These are phyloP conservation scores for Emericellopsis cladophorae DNA, from an alignment of 2,329 filamentous ascomycete genomes.

Conservation along the genomic window DNA sequence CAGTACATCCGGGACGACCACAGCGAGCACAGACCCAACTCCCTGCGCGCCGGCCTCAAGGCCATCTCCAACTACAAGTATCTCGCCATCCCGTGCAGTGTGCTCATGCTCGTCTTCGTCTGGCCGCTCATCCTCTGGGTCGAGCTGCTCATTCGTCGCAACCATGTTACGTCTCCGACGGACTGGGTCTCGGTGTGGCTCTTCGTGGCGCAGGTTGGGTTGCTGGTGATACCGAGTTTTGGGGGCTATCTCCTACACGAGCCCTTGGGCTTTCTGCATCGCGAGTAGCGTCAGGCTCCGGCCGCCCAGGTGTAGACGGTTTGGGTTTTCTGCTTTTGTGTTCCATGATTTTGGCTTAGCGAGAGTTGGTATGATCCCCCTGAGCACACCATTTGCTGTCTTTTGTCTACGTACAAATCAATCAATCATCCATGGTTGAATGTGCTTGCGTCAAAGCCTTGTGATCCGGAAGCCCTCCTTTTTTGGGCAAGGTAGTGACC, in stretches of 20 bases:
- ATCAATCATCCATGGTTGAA: too few relatives aligned
- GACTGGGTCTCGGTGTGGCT: conserved; percentile 6
- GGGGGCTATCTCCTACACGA: background rate
- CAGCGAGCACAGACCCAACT: background rate
- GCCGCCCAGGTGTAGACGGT: too few relatives aligned
- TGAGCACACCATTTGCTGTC: too few relatives aligned
- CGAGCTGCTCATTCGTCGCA: conserved; percentile 7
- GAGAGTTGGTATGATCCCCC: too few relatives aligned
- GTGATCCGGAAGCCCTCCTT: too few relatives aligned
- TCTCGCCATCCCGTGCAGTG: conserved; percentile 5
- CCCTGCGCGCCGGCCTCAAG: background rate
- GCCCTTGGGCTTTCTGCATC: too few relatives aligned
- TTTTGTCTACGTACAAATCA: too few relatives aligned
- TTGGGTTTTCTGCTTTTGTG: too few relatives aligned
- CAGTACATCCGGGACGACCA: background rate
- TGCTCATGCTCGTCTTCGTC: conserved; percentile 3
- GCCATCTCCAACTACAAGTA: conserved; percentile 2
- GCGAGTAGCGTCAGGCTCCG: too few relatives aligned
- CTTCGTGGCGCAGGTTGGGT: conserved; percentile 6
- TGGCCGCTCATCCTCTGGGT: conserved; percentile 8
- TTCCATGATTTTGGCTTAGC: too few relatives aligned
- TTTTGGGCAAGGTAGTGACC: too few relatives aligned
- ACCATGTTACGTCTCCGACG: conserved; percentile 6
- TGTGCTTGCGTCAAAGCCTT: too few relatives aligned
- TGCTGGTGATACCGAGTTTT: conserved; percentile 4